Evolutionary conservation across 2,329 filamentous ascomycete genomes (phyloP), one percentile per base, ranked within the genome.

Genomic region (Fusarium sp.): DNA sequence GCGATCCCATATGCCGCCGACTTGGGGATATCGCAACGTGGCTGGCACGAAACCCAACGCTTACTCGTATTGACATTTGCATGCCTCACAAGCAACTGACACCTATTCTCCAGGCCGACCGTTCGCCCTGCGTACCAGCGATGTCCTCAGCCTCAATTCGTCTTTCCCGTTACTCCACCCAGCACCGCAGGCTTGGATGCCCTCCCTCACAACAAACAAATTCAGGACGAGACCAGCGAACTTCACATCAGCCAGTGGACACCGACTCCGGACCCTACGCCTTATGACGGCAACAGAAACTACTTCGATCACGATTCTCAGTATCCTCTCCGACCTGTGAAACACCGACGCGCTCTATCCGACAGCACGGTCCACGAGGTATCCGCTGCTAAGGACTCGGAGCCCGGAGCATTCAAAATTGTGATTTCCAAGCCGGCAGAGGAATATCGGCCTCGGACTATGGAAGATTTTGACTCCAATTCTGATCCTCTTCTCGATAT

Each of bases 341-440:
- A 74, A 38, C 89, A 86, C 68, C 85, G 87, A 57, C 89, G 92
- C 69, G 89, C 92, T 21, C 84, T 91, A 72, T 97, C 94, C 1
- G 92, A 94, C 75, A 94, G 92, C 34, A 94, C 92, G 7, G 82
- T 92, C 56, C 91, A 90, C 47, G 92, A 94, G 69, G 84, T 86
- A 46, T 84, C 79, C 57, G 76, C 78, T 38, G 83, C 81, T 53
- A 84, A 83, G 66, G 85, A 84, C 71, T 83, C 84, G 21, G 89
- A 91, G 62, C 84, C 85, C 5, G 91, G 91, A 34, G 91, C 89
- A 58, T 91, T 96, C 79, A 94, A 92, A 76, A 89, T 97, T 38
- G 86, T 95, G 64, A 95, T 97, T 73, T 91, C 94, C 52, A 87
- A 92, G 66, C 88, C 92, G 11, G 84, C 85, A 26, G 85, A 88